A percentile compares a stretch with the other conserved stretches of the same genome.
phyloP scores from a whole-genome alignment of 140 eudicot species.

The Ambrosia hybrid region DNA sequence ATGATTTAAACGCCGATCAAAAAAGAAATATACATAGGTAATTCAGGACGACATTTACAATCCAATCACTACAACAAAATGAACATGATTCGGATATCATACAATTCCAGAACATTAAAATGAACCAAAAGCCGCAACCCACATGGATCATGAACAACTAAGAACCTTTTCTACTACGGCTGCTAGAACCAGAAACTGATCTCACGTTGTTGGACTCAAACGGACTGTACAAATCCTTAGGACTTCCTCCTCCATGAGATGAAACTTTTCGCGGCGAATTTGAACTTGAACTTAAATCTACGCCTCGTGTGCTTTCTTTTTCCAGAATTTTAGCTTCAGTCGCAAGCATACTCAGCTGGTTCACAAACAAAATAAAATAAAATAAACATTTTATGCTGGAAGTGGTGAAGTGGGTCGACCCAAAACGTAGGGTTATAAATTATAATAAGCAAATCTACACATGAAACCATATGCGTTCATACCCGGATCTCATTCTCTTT shows the following conservation, averaged over 20 bases:
- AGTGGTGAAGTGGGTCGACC: conserved; percentile 5
- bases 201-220: conserved; percentile 42
- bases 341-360: conserved; percentile 71
- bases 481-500: conserved; percentile 93
- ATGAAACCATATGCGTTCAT: conserved; percentile 25
- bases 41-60: conserved; percentile 28
- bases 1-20: conserved; percentile 15
- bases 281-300: conserved; percentile 50
- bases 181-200: conserved; percentile 55
- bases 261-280: conserved; percentile 54
- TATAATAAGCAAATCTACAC: conserved; percentile 9
- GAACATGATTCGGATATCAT: conserved; percentile 39
- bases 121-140: conserved; percentile 23
- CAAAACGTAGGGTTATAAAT: background rate
- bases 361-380: conserved; percentile 17
- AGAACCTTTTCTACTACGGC: conserved; percentile 67
- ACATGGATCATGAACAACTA: conserved; percentile 20
- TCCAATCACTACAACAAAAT: conserved; percentile 33
- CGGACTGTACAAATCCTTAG: conserved; percentile 62
- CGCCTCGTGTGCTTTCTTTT: conserved; percentile 49
- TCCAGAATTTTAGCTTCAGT: conserved; percentile 87
- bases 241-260: conserved; percentile 62
- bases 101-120: conserved; percentile 27
- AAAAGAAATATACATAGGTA: conserved; percentile 37
- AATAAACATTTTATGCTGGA: background rate